These are phyloP conservation scores for Coccinonectria pachysandricola DNA, from an alignment of 2,329 filamentous ascomycete genomes.

Conservation along the genomic window DNA sequence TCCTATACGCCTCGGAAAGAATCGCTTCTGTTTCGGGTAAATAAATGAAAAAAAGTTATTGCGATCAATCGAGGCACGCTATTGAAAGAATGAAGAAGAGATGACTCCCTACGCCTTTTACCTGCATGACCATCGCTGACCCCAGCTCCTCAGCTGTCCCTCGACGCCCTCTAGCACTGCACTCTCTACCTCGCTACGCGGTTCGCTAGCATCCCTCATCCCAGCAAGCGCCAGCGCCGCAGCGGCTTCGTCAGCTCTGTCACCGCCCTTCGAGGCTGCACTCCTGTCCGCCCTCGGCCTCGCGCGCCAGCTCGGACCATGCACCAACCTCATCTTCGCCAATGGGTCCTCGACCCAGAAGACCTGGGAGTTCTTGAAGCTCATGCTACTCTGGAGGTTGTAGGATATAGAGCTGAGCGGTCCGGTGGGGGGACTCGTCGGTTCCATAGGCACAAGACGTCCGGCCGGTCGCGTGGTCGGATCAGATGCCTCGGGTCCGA, in stretches of 20 bases:
- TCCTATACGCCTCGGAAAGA: too few species aligned
- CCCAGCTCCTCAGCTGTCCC: constrained; percentile 11
- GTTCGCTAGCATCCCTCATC: constrained; percentile 7
- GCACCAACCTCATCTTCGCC: constrained; percentile 11
- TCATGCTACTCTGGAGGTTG: constrained; percentile 17
- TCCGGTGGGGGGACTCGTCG: constrained; percentile 16
- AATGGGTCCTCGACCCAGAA: constrained; percentile 16
- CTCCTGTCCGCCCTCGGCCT: constrained; percentile 4
- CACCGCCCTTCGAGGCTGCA: constrained; percentile 7
- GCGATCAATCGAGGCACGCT: too few species aligned
- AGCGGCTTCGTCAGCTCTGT: constrained; percentile 12
- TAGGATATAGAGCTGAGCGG: constrained; percentile 21
- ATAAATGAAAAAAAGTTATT: constrained; percentile 8
- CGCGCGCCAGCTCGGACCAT: constrained; percentile 8
- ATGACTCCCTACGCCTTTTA: too few species aligned
- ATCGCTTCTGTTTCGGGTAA: too few species aligned
- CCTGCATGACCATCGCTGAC: constrained; percentile 6
- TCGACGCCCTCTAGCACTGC: too few species aligned
- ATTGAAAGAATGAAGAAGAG: too few species aligned
- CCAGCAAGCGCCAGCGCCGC: constrained; percentile 15
- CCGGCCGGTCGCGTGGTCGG: constrained; percentile 9
- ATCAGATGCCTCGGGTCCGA: constrained; percentile 16
- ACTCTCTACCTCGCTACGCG: too few species aligned
- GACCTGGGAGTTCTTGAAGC: constrained; percentile 11
- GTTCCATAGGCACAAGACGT: constrained; percentile 21